phyloP scores from a whole-genome alignment of 1,284 basidiomycete species.

The Malassezia globosa region DNA sequence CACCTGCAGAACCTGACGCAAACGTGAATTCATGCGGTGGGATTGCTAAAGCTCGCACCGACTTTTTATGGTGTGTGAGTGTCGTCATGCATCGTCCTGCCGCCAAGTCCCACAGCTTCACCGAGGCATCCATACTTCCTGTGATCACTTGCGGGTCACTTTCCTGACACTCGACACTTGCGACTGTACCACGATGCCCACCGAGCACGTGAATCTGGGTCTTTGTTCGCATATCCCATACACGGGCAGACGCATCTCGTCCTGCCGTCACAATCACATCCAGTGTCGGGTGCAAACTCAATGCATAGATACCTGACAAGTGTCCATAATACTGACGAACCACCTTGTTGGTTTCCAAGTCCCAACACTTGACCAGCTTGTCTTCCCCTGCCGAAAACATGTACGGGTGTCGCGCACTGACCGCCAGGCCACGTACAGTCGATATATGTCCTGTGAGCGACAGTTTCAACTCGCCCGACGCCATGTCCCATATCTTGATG shows the following conservation, averaged over 20 bases:
- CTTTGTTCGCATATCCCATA: conserved; percentile 99
- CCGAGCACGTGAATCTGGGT: conserved; percentile 84
- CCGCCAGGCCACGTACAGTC: conserved; percentile 84
- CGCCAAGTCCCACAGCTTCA: conserved; percentile 95
- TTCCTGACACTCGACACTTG: conserved; percentile 86
- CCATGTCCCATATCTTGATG: conserved; percentile 99
- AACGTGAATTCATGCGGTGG: conserved; percentile 84
- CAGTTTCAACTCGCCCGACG: conserved; percentile 84
- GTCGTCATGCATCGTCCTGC: conserved; percentile 92
- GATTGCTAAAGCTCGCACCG: conserved; percentile 75
- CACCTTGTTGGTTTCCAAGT: conserved; percentile 95
- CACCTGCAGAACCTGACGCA: conserved; percentile 82
- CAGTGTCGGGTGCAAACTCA: conserved; percentile 77
- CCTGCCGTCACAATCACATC: conserved; percentile 90
- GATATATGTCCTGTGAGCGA: conserved; percentile 95
- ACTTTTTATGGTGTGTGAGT: conserved; percentile 96
- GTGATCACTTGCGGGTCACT: conserved; percentile 96
- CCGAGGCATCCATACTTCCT: conserved; percentile 92
- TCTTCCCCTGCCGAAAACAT: conserved; percentile 95
- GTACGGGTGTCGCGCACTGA: conserved; percentile 86
- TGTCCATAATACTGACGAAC: conserved; percentile 97
- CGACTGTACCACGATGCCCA: conserved; percentile 86
- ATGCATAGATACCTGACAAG: conserved; percentile 76
- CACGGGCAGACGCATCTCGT: conserved; percentile 84
- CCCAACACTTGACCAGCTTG: conserved; percentile 99